phyloP scores from a whole-genome alignment of 176 grass and related monocot genomes.

The Urochloa ruziziensis region DNA sequence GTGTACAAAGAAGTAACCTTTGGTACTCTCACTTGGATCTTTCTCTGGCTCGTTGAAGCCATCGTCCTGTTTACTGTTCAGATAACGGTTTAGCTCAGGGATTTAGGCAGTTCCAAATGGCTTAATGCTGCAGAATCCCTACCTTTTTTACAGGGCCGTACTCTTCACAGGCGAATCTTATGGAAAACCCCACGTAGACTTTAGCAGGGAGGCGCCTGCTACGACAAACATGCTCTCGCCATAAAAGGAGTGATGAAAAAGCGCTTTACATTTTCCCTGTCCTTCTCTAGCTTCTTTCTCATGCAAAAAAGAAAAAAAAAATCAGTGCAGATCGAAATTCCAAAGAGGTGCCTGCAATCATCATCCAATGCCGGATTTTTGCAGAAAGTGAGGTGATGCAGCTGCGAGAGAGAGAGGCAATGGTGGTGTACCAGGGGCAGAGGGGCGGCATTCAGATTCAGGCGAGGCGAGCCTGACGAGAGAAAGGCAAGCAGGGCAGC shows the following conservation, averaged over 20 bases:
- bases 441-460: neutral
- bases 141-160: neutral
- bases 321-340: neutral
- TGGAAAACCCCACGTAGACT: constrained; percentile 20
- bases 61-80: neutral
- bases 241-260: constrained; percentile 29
- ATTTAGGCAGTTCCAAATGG: neutral
- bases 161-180: constrained; percentile 33
- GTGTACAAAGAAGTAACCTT: neutral
- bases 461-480: neutral
- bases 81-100: neutral
- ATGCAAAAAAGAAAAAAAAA: too few species aligned
- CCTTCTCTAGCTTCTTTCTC: neutral
- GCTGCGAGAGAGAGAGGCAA: neutral
- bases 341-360: constrained; percentile 6
- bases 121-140: neutral
- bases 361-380: constrained; percentile 26
- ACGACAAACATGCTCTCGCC: constrained; percentile 25
- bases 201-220: constrained; percentile 19
- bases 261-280: constrained; percentile 28
- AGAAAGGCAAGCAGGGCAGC: neutral
- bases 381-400: constrained; percentile 26
- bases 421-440: neutral
- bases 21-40: neutral
- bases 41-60: neutral